Evolutionary conservation across 257 asterid genomes (phyloP), one percentile per base, ranked within the genome.

Genomic region (Solanum ossicruentum): DNA sequence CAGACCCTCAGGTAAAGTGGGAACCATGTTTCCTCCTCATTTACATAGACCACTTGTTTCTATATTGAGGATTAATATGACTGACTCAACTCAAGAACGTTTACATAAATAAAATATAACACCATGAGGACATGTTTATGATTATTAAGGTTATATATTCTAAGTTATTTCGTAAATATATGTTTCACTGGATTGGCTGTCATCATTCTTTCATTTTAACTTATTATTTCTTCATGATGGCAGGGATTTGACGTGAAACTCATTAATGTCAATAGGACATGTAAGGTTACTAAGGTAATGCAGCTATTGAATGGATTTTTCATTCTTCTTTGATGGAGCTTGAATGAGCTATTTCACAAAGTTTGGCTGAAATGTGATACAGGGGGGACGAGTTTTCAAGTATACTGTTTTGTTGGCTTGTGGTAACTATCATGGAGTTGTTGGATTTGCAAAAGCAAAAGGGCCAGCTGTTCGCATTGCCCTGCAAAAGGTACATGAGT

Each of bases 201-300:
- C 45, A 28, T 52, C 83, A 54, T 28, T 54, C 28, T 28, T 28
- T 78, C 83, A 26, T 78, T 56, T 78, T 51, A 26, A 78, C 83
- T 52, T 51, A 78, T 28, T 28, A 56, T 88, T 58, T 86, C 66
- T 84, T 85, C 47, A 73, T 84, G 84, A 84, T 90, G 84, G 66
- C 93, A 96, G 98, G 98, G 99, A 84, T 96, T 96, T 88, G 99
- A 93, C 87, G 95, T 93, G 87, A 95, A 92, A 92, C 97, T 93
- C 84, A 91, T 96, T 84, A 92, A 93, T 84, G 95, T 96, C 86
- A 96, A 96, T 85, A 88, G 95, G 85, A 95, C 99, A 51, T 91
- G 93, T 83, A 96, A 95, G 86, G 97, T 93, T 81, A 95, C 98
- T 56, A 96, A 96, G 99, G 99, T 95, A 92, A 88, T 78, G 63